Evolutionary conservation across 305 asterid genomes (phyloP), one percentile per base, ranked within the genome.

Genomic region (Fraxinus sp.): DNA sequence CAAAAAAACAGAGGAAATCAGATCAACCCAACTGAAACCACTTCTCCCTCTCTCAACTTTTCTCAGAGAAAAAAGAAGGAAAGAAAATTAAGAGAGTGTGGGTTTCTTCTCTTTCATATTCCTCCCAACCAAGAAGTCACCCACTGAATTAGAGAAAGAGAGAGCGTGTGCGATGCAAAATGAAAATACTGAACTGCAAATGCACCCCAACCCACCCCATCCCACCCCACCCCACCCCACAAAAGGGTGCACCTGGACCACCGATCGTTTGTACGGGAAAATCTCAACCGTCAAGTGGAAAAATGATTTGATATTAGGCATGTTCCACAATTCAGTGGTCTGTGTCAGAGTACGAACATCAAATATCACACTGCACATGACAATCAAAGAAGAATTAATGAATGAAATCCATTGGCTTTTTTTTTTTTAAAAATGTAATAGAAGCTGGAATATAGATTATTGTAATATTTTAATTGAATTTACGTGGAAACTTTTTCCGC

Each of bases 71-170:
- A 36, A 59, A 8, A 36, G 64, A 13, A 72, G 75, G 86, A 84
- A 80, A 75, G 85, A 82, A 75, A 86, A 82, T 41, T 66, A 76
- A 79, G 78, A 86, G 80, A 83, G 79, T 55, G 83, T 81, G 70
- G 82, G 74, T 85, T 87, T 87, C 82, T 77, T 77, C 70, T 43
- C 82, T 90, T 92, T 84, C 88, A 94, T 93, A 93, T 89, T 90
- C 93, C 88, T 89, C 90, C 97, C 96, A 95, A 95, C 97, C 98
- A 92, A 91, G 94, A 4, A 52, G 87, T 87, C 91, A 92, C 87
- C 78, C 86, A 71, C 22, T 16, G 22, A 52, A 52, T 82, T 70
- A 77, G 80, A 75, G 75, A 79, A 86, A 80, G 88, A 84, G 85
- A 73, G 86, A 80, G 86, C 37, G 35, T 66, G 74, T 66, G 74